These are phyloP conservation scores for Neofusicoccum ribis DNA, from an alignment of 2,329 filamentous ascomycete species.

Conservation along the genomic window DNA sequence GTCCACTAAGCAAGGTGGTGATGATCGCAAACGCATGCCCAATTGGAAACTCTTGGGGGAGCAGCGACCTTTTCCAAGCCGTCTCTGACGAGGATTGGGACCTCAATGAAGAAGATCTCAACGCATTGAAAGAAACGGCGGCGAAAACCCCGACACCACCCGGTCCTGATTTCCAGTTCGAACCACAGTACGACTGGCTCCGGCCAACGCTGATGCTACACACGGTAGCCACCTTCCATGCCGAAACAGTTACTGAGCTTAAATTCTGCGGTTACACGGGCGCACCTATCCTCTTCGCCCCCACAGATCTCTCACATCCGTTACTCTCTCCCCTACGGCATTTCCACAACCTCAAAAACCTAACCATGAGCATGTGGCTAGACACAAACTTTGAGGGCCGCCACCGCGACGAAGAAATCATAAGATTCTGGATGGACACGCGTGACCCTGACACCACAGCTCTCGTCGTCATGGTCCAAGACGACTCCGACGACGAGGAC, in stretches of 20 bases:
- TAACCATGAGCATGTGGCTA: constrained; percentile 47
- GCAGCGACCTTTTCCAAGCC: constrained; percentile 26
- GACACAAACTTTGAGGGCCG: constrained; percentile 41
- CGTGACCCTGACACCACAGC: constrained; percentile 42
- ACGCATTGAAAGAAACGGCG: constrained; percentile 29
- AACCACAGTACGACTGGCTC: constrained; percentile 44
- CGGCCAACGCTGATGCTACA: constrained; percentile 41
- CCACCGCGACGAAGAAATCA: constrained; percentile 44
- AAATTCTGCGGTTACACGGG: constrained; percentile 52
- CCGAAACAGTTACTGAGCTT: constrained; percentile 43
- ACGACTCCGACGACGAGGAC: not conserved
- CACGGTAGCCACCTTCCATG: constrained; percentile 44
- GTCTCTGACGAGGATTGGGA: not conserved
- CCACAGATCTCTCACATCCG: constrained; percentile 39
- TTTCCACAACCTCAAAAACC: constrained; percentile 43
- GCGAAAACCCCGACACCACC: constrained; percentile 11
- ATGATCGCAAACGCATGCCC: constrained; percentile 47
- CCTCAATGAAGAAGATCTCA: constrained; percentile 27
- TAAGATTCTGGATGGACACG: constrained; percentile 46
- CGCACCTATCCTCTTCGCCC: constrained; percentile 40
- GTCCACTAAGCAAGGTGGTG: constrained; percentile 46
- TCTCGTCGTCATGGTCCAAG: constrained; percentile 29
- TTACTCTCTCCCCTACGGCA: constrained; percentile 42
- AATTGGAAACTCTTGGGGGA: constrained; percentile 48
- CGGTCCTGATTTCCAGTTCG: constrained; percentile 31